phyloP scores from a whole-genome alignment of 2,329 filamentous ascomycete species.

The Chrysoporthe puriensis region DNA sequence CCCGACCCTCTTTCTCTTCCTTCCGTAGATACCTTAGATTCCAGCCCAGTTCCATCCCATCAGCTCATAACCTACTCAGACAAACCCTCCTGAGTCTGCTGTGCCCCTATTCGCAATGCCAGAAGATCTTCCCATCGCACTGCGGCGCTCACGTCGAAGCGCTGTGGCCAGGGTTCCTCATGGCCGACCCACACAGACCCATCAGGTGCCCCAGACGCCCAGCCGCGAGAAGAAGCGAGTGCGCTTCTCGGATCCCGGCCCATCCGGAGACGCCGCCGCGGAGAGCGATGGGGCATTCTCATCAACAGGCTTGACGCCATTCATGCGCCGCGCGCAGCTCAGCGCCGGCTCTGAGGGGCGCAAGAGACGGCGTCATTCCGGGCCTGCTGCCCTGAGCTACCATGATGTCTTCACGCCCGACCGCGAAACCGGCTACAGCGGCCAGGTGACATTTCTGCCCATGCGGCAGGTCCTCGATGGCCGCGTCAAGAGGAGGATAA shows the following conservation, averaged over 20 bases:
- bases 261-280: slow-evolving; percentile 36
- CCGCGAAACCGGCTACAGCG: slow-evolving; percentile 36
- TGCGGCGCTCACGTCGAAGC: slow-evolving; percentile 57
- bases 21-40: background rate
- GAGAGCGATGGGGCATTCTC: slow-evolving; percentile 26
- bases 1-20: background rate
- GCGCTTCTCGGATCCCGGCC: slow-evolving; percentile 63
- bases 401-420: slow-evolving; percentile 22
- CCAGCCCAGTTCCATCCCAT: background rate
- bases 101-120: slow-evolving; percentile 36
- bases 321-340: slow-evolving; percentile 57
- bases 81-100: background rate
- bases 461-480: slow-evolving; percentile 61
- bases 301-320: slow-evolving; percentile 61
- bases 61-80: background rate
- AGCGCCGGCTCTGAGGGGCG: slow-evolving; percentile 27
- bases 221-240: slow-evolving; percentile 48
- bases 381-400: slow-evolving; percentile 38
- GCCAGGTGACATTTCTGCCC: slow-evolving; percentile 50
- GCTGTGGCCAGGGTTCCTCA: slow-evolving; percentile 33
- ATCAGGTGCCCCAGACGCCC: slow-evolving; percentile 33
- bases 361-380: slow-evolving; percentile 52
- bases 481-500: slow-evolving; percentile 59
- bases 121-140: slow-evolving; percentile 56
- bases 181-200: slow-evolving; percentile 29